These are phyloP conservation scores for Polytrichum formosum DNA, from an alignment of 225 moss, liverwort and hornwort species.

Conservation along the genomic window DNA sequence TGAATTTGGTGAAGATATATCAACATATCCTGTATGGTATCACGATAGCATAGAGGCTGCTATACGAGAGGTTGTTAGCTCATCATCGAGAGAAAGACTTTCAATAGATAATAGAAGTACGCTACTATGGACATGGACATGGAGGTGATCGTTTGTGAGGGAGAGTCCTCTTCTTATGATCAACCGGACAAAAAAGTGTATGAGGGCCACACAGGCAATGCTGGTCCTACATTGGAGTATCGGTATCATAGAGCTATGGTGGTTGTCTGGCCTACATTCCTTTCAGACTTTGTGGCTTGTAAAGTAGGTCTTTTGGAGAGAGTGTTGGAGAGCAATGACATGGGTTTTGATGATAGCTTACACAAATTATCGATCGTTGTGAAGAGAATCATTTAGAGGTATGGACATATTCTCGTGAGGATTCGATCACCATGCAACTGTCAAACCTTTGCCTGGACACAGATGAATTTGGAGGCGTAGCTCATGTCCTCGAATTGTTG, in stretches of 20 bases:
- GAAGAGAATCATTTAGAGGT: neutral
- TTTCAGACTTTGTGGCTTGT: neutral
- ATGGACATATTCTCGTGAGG: neutral
- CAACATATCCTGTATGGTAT: too few species aligned
- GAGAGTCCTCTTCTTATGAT: conserved; percentile 16
- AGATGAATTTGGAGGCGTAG: neutral
- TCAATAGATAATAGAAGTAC: too few species aligned
- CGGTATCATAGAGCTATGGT: neutral
- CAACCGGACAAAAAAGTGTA: conserved; percentile 22
- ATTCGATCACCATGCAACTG: neutral
- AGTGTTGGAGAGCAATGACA: neutral
- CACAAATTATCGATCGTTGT: neutral
- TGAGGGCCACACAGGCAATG: neutral
- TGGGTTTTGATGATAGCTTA: neutral
- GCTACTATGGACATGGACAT: neutral
- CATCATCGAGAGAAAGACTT: too few species aligned
- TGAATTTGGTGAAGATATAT: too few species aligned
- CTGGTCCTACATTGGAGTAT: neutral
- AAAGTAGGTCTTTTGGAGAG: neutral
- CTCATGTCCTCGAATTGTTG: neutral
- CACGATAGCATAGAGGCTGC: too few species aligned
- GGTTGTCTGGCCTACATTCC: neutral
- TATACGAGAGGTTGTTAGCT: too few species aligned
- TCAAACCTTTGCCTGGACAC: neutral
- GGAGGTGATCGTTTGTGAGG: neutral